Evolutionary conservation across 2,329 filamentous ascomycete species (phyloP), one percentile per base, ranked within the genome.

Genomic region (Teratosphaeria viscida): DNA sequence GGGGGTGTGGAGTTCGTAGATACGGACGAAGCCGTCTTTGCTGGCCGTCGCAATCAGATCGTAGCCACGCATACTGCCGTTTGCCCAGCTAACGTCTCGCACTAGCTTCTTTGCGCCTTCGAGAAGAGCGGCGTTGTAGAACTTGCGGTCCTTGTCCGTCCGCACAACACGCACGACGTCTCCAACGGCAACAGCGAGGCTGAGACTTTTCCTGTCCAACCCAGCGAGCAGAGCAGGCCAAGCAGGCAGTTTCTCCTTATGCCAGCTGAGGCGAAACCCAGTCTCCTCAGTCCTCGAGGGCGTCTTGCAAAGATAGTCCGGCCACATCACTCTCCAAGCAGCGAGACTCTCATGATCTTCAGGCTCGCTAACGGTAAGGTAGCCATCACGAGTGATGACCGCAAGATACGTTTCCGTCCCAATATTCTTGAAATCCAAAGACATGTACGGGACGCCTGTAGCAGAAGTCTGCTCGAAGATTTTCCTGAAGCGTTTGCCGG

Each of bases 31-130:
- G 2, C 94, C 92, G 71, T 99, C 94, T 73, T 95, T 95, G 71
- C 90, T 94, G 2, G 91, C 92, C 5, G 92, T 95, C 2, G 92
- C 94, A 66, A 97, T 82, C 60, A 92, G 82, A 72, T 99, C 94
- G 72, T 90, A 92, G 1, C 92, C 92, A 47, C 92, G 80, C 67
- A 95, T 90, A 64, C 91, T 95, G 12, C 91, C 92, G 55, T 91
- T 88, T 0, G 92, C 90, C 94, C 94, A 99, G 2, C 90, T 87
- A 1, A 96, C 83, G 71, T 96, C 92, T 55, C 92, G 82, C 6
- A 72, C 88, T 47, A 97, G 80, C 0, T 86, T 85, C 7, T 83
- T 81, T 67, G 96, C 89, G 1, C 85, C 85, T 34, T 79, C 79
- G 16, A 97, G 78, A 69, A 91, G 87, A 23, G 87, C 85, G 0